Evolutionary conservation across 352 stramenopile species (phyloP), one percentile per base, ranked within the genome.

Genomic region (Phytopythium litorale): DNA sequence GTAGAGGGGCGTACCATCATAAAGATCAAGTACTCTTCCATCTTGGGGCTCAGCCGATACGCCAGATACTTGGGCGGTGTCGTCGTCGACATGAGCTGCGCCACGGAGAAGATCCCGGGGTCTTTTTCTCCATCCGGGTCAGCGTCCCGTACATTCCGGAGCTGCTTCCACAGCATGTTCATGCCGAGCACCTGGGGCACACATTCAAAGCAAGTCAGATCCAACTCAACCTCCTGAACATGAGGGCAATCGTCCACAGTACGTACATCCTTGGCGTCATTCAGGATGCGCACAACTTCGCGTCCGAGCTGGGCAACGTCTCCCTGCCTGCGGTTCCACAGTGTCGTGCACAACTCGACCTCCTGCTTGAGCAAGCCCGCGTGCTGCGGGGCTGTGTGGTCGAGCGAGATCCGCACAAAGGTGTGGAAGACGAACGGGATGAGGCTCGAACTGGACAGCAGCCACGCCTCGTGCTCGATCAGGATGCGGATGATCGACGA

Each of bases 11-110:
- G 60, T 66, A 87, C 81, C 84, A 92, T 93, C 79, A 95, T 91
- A 68, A 95, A 95, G 12, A 92, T 68, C 9, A 95, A 61, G 32
- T 91, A 78, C 56, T 95, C 86, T 59, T 95, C 84, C 84, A 95
- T 93, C 64, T 90, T 95, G 11, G 84, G 83, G 21, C 84, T 89
- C 54, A 95, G 71, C 9, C 86, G 82, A 28, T 89, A 92, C 9
- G 85, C 84, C 15, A 95, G 69, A 56, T 89, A 93, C 60, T 82
- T 91, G 1, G 81, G 71, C 58, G 84, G 86, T 6, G 86, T 93
- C 25, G 79, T 76, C 53, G 75, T 81, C 18, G 76, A 64, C 84
- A 93, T 93, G n/a, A 93, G 70, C 33, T 81, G 76, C 3, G 84
- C 70, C 8, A 93, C 82, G 7, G 84, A 91, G 37, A 84, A 83